These are phyloP conservation scores for Colletotrichum zoysiae DNA, from an alignment of 2,329 filamentous ascomycete genomes.

Conservation along the genomic window DNA sequence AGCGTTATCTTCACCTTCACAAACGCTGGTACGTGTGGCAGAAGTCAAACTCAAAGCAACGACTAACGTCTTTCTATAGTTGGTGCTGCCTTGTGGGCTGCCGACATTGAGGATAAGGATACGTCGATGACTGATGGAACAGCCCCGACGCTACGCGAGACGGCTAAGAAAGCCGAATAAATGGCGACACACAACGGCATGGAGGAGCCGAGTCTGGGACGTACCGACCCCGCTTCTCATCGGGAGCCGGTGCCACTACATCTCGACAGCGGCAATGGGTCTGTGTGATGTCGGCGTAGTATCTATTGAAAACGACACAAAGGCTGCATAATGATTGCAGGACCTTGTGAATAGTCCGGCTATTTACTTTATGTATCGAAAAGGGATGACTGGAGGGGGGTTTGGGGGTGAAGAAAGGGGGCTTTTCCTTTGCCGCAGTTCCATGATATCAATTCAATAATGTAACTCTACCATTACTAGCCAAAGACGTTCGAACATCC, in stretches of 20 bases:
- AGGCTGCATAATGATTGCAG: neutral
- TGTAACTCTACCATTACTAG: neutral
- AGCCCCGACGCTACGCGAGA: slow-evolving; percentile 63
- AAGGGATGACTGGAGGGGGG: neutral
- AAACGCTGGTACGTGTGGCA: slow-evolving; percentile 72
- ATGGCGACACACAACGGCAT: slow-evolving; percentile 19
- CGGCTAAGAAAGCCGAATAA: slow-evolving; percentile 63
- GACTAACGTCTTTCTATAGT: slow-evolving; percentile 62
- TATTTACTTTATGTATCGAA: neutral
- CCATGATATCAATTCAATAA: neutral
- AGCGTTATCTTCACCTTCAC: slow-evolving; percentile 91
- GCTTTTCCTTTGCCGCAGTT: neutral
- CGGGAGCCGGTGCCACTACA: slow-evolving; percentile 29
- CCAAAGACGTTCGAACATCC: neutral
- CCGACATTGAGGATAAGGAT: slow-evolving; percentile 78
- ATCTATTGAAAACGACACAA: neutral
- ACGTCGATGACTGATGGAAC: slow-evolving; percentile 63
- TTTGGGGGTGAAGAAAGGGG: neutral
- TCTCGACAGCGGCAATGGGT: slow-evolving; percentile 28
- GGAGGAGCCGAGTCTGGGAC: neutral
- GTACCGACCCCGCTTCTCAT: slow-evolving; percentile 11
- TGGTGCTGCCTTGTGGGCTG: slow-evolving; percentile 94
- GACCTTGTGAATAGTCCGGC: neutral
- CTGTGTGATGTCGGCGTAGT: neutral
- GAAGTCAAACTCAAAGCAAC: neutral